These are phyloP conservation scores for Fusarium chaquense DNA, from an alignment of 2,329 filamentous ascomycete species.

Conservation along the genomic window DNA sequence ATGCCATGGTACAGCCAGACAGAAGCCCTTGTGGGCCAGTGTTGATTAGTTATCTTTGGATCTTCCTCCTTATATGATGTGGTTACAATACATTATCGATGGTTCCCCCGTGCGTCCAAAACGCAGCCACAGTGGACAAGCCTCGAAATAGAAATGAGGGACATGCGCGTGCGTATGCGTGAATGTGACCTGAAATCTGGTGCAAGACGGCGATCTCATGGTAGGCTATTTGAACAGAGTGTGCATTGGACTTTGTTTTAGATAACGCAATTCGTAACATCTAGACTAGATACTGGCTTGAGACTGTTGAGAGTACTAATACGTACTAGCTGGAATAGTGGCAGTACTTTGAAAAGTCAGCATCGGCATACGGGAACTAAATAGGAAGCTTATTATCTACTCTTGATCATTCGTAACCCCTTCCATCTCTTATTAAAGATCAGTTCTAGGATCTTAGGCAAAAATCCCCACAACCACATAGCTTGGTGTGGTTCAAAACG, in stretches of 20 bases:
- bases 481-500: conserved; percentile 31
- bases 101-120: background rate
- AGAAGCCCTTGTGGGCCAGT: conserved; percentile 18
- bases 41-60: background rate
- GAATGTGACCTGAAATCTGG: conserved; percentile 17
- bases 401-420: conserved; percentile 20
- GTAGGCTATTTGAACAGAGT: background rate
- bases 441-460: conserved; percentile 14
- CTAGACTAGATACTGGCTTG: background rate
- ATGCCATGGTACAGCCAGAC: conserved; percentile 31
- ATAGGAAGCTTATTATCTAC: conserved; percentile 27
- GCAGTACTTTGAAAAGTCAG: conserved; percentile 14
- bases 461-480: conserved; percentile 23
- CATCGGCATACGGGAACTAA: conserved; percentile 21
- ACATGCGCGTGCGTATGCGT: conserved; percentile 1
- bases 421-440: conserved; percentile 23
- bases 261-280: background rate
- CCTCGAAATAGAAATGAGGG: conserved; percentile 5
- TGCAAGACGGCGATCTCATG: background rate
- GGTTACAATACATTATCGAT: conserved; percentile 3
- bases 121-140: conserved; percentile 19
- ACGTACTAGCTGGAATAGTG: conserved; percentile 5
- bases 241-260: background rate
- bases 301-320: background rate
- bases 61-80: background rate